Base-by-base conservation (phyloP, 805 yeast species). In the Barnettozyma sucrosica region DNA sequence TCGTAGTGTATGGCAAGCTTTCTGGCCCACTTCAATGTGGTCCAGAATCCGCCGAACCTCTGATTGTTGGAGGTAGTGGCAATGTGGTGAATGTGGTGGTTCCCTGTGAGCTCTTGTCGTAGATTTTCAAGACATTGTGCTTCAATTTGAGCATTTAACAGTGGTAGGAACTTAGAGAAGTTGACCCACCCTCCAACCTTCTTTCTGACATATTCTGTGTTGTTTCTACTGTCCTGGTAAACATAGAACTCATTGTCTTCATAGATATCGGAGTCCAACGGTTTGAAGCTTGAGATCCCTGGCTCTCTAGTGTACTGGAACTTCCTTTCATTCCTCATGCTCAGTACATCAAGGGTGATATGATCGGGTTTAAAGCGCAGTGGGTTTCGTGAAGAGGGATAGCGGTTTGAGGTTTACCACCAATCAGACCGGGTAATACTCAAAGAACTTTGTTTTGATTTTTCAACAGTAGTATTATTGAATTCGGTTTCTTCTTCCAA, bases 171-270 rank as follows among this genome's bases (percentile, higher is more conserved):
- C 14, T 48, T 42, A 1, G 57, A 41, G 5, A 56, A 46, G 46
- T 58, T 58, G 19, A 58, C 42, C 61, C 61, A 58, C 7, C 57
- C 46, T 10, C 61, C 62, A 16, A 57, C 30, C 45, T 58, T 58
- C 45, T 50, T 46, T 28, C 63, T 39, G 3, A 54, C 44, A 26
- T 30, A 42, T 11, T 52, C 50, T 3, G 16, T 13, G 4, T 41
- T 26, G 16, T 28, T 36, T 7, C 6, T n/a, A 6, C 9, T 18
- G n/a, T 41, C 46, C 7, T 21, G 34, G 28, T 51, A 52, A 8
- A 51, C 16, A 30, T 52, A 52, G 40, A 36, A 52, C 20, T 52
- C 55, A 2, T 46, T 44, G 16, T 49, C 44, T 13, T 43, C 41
- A 21, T 25, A 42, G 6, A 44, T 28, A 9, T 51, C 50, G 0